Conservation (phyloP, 306 rosid genomes). For the Ceratonia siliqua region DNA sequence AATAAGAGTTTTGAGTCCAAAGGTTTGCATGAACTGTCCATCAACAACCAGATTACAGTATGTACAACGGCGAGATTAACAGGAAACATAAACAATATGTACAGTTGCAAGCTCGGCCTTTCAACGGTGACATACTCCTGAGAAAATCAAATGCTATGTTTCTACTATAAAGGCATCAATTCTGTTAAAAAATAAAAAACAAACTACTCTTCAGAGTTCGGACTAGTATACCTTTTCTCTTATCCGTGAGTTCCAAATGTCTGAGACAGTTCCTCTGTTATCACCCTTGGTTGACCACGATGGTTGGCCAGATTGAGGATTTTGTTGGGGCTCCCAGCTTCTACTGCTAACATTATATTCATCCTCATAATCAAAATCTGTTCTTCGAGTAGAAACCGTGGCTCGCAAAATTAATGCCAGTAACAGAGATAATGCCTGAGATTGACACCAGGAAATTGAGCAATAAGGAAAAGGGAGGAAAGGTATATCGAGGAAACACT, state of each 20-base stretch:
- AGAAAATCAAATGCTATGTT: background rate
- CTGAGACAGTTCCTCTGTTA: conserved; percentile 56
- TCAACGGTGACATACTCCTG: no score
- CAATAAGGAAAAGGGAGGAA: conserved; percentile 16
- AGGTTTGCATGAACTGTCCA: no score
- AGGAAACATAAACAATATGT: no score
- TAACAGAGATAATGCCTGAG: conserved; percentile 73
- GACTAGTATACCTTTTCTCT: conserved; percentile 78
- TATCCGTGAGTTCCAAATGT: conserved; percentile 84
- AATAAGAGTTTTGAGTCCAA: no score
- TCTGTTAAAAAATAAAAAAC: conserved; percentile 7
- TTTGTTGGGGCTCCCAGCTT: conserved; percentile 70
- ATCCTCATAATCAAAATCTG: conserved; percentile 58
- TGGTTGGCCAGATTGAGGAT: conserved; percentile 63
- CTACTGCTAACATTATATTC: conserved; percentile 52
- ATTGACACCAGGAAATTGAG: conserved; percentile 38
- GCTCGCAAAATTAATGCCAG: conserved; percentile 69
- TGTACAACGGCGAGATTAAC: no score
- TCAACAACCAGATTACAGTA: no score
- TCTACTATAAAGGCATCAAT: background rate
- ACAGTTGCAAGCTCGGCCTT: no score
- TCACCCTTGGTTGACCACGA: conserved; percentile 56
- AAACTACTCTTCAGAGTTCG: conserved; percentile 17
- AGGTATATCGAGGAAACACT: background rate
- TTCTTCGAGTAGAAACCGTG: conserved; percentile 55